A percentile compares a stretch with the other conserved stretches of the same genome.
Evolutionary conservation across 805 yeast species (phyloP).

Genomic region (Hanseniaspora singularis): DNA sequence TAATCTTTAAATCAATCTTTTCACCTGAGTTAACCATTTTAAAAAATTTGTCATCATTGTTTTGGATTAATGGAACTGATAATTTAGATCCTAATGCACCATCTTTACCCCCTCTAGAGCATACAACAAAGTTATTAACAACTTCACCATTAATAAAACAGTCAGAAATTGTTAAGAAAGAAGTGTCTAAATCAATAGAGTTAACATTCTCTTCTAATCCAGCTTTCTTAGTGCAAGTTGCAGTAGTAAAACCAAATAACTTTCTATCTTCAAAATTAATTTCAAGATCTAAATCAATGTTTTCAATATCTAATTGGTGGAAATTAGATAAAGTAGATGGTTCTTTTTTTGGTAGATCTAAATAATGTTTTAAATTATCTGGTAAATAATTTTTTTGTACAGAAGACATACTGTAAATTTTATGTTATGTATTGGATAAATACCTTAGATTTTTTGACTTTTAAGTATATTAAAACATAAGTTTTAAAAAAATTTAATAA

Average conservation of each 20-base stretch:
- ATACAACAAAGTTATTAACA: slow-evolving; percentile 20
- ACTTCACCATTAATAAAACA: slow-evolving; percentile 36
- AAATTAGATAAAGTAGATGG: slow-evolving; percentile 75
- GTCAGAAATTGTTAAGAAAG: slow-evolving; percentile 40
- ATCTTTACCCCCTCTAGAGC: slow-evolving; percentile 13
- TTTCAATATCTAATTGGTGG: slow-evolving; percentile 34
- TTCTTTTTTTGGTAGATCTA: slow-evolving; percentile 31
- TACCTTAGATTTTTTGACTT: no score
- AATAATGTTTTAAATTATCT: slow-evolving; percentile 8
- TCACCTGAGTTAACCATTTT: slow-evolving; percentile 12
- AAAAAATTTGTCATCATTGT: slow-evolving; percentile 12
- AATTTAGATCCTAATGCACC: slow-evolving; percentile 55
- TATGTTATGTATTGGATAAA: neutral
- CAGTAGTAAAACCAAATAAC: slow-evolving; percentile 46
- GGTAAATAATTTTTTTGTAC: slow-evolving; percentile 9
- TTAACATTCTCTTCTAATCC: slow-evolving; percentile 19
- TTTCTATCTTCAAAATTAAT: slow-evolving; percentile 44
- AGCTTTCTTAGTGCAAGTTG: slow-evolving; percentile 29
- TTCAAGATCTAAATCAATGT: slow-evolving; percentile 42
- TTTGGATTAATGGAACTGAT: slow-evolving; percentile 23
- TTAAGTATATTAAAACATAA: no score
- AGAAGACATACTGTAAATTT: neutral
- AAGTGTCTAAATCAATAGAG: slow-evolving; percentile 53
- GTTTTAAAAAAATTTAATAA: no score
- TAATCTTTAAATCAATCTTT: slow-evolving; percentile 30